A percentile compares a stretch with the other conserved stretches of the same genome.
phyloP scores from a whole-genome alignment of 164 flowering plant species.

The Nelumbo lutea region DNA sequence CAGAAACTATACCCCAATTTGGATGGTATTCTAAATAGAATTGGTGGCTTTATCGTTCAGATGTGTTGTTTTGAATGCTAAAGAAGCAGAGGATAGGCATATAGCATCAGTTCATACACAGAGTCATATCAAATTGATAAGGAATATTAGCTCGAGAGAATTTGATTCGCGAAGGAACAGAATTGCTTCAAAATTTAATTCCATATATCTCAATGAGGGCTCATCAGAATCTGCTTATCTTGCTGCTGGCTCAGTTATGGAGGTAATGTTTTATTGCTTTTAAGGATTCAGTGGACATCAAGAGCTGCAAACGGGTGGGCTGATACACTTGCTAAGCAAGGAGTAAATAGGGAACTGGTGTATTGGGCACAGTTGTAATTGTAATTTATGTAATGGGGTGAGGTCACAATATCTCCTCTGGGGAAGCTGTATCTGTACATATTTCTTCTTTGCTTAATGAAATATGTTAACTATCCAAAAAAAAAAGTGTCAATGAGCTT shows the following conservation, averaged over 20 bases:
- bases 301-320: no score
- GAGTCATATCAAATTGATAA: slow-evolving; percentile 63
- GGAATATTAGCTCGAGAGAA: slow-evolving; percentile 52
- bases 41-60: slow-evolving; percentile 30
- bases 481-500: no score
- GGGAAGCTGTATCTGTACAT: no score
- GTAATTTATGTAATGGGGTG: no score
- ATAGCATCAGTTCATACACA: slow-evolving; percentile 58
- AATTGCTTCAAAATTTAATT: slow-evolving; percentile 61
- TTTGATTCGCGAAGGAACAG: slow-evolving; percentile 45
- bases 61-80: slow-evolving; percentile 70
- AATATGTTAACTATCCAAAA: no score
- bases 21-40: neutral
- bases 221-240: slow-evolving; percentile 91
- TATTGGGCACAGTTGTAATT: no score
- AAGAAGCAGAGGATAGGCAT: slow-evolving; percentile 70
- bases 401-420: no score
- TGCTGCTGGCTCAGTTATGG: slow-evolving; percentile 88
- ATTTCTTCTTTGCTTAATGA: no score
- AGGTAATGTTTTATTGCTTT: slow-evolving; percentile 35
- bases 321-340: no score
- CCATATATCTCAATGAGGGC: slow-evolving; percentile 81
- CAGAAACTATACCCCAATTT: neutral
- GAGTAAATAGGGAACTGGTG: no score
- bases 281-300: no score